Evolutionary conservation across 768 basidiomycete genomes (phyloP), one percentile per base, ranked within the genome.

Genomic region (Tubosaeta sp.): DNA sequence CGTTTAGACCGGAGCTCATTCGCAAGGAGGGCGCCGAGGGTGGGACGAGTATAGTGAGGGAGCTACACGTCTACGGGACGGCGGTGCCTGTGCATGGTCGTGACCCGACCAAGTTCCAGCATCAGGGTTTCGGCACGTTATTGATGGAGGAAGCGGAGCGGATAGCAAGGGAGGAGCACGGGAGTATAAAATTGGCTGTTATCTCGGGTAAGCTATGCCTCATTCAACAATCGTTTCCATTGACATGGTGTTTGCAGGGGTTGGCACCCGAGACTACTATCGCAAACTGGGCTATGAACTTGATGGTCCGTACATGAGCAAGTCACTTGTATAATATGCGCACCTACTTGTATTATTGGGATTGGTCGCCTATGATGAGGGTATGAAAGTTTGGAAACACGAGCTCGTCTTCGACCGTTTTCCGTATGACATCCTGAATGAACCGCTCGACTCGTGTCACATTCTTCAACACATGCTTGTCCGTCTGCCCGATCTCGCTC

Each of bases 91-190:
- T 99, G 31, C 95, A 98, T 67, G 93, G 91, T 48, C 79, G 96
- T 44, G 94, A 99, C 71, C 96, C 96, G 18, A 97, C 94, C 30
- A 96, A 95, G 71, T 97, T 98, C 76, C 94, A 96, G 65, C 94
- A 96, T 71, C 59, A 94, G 82, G 96, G 96, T 8, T 97, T 98
- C 67, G 96, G 96, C 12, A 96, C 94, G 27, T 68, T 98, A 55
- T 72, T 99, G 55, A 99, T 99, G 96, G 96, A 99, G 66, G 96
- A 99, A 72, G 96, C 96, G 9, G 96, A 98, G 69, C 80, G 95
- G 61, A 98, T 99, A 75, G 94, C 96, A 22, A 76, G 87, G 58
- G 95, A 97, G 62, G 96, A 99, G 66, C 96, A 99, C 61, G 95
- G 90, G 18, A 97, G 93, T 67, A 76, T 87, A 55, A 94, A 98